These are phyloP conservation scores for Stachybotrys chlorohalonatus DNA, from an alignment of 2,329 filamentous ascomycete species.

Conservation along the genomic window DNA sequence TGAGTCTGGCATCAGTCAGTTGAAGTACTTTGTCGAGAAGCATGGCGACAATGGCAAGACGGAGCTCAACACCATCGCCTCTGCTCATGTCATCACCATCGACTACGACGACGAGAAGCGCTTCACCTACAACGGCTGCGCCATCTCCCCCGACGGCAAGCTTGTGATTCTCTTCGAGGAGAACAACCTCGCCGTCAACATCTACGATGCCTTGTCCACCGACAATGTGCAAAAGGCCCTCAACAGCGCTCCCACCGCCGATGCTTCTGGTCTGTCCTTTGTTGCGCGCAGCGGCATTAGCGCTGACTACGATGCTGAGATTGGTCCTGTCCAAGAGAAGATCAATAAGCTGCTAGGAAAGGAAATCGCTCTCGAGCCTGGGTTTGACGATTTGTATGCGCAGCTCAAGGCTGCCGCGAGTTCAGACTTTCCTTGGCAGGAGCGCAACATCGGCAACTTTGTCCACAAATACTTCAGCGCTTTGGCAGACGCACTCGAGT, in stretches of 20 bases:
- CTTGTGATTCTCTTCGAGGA: constrained; percentile 39
- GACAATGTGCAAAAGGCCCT: constrained; percentile 32
- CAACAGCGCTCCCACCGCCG: constrained; percentile 29
- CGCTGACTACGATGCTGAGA: constrained; percentile 31
- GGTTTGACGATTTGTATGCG: constrained; percentile 34
- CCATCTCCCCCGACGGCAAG: constrained; percentile 28
- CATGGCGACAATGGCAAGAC: constrained; percentile 27
- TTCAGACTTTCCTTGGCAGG: constrained; percentile 29
- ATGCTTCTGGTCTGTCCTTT: constrained; percentile 27
- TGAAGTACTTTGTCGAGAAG: constrained; percentile 27
- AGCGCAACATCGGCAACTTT: constrained; percentile 31
- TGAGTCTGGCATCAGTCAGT: constrained; percentile 26
- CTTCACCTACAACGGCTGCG: constrained; percentile 33
- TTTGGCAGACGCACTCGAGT: constrained; percentile 29
- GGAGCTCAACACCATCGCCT: constrained; percentile 39
- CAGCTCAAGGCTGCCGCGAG: constrained; percentile 24
- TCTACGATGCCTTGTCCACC: constrained; percentile 24
- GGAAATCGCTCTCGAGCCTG: constrained; percentile 35
- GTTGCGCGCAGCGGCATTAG: constrained; percentile 30
- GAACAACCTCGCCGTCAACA: constrained; percentile 34
- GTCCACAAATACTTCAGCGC: constrained; percentile 33
- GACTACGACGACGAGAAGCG: constrained; percentile 33
- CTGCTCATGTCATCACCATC: constrained; percentile 34
- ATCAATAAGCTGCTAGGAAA: constrained; percentile 29
- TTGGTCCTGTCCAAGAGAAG: constrained; percentile 25